Percentiles rank a stretch among this genome's conserved stretches.
Evolutionary conservation across 1,284 basidiomycete species (phyloP).

Genomic region (Trichosporon sp.): DNA sequence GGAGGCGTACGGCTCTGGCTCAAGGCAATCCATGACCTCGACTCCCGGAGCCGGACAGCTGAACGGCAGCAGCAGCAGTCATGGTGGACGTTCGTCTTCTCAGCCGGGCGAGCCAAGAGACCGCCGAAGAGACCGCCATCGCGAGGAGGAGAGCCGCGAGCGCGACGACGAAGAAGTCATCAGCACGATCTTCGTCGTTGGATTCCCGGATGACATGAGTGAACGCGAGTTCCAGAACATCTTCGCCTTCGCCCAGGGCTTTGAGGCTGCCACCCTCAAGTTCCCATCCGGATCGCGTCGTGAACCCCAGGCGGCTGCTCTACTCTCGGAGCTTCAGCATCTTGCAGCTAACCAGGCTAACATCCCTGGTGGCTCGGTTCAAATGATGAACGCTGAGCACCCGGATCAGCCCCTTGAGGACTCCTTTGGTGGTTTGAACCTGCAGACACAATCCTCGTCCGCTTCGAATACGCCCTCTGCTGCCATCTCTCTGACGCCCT

Average conservation of each 20-base stretch:
- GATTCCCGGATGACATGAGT: conserved; percentile 98
- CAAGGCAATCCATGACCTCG: conserved; percentile 35
- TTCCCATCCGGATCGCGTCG: conserved; percentile 65
- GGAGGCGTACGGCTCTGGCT: conserved; percentile 34
- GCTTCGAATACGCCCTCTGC: conserved; percentile 53
- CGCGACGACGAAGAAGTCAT: conserved; percentile 75
- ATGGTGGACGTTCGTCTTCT: conserved; percentile 26
- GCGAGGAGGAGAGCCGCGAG: conserved; percentile 42
- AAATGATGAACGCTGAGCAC: conserved; percentile 28
- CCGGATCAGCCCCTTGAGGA: conserved; percentile 42
- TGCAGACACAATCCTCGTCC: conserved; percentile 46
- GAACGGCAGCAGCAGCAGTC: conserved; percentile 25
- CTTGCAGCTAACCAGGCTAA: conserved; percentile 43
- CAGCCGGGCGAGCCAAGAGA: conserved; percentile 33
- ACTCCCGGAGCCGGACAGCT: conserved; percentile 28
- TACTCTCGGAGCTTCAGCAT: conserved; percentile 48
- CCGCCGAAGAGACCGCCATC: conserved; percentile 31
- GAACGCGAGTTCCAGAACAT: conserved; percentile 99
- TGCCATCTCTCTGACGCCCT: conserved; percentile 61
- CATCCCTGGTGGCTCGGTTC: conserved; percentile 8
- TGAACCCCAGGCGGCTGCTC: conserved; percentile 37
- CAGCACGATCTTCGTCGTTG: conserved; percentile 97
- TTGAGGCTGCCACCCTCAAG: conserved; percentile 97
- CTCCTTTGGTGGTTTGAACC: conserved; percentile 45
- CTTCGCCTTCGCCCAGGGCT: conserved; percentile 94